Evolutionary conservation across 2,329 filamentous ascomycete genomes (phyloP), one percentile per base, ranked within the genome.

Genomic region (Ramularia endophylla): DNA sequence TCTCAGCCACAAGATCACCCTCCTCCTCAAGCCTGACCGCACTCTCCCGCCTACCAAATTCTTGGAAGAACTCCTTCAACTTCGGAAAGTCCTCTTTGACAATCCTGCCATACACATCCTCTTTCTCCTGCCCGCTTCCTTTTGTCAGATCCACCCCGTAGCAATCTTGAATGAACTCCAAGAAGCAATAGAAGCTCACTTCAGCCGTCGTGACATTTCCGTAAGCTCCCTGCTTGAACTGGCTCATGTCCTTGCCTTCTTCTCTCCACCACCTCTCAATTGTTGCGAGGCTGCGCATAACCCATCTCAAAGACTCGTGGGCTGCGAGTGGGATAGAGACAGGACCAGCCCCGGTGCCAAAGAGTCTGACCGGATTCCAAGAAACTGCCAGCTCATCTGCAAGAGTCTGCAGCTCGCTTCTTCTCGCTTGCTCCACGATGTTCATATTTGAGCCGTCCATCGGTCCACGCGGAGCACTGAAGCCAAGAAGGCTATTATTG

Each of bases 71-170:
- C 36, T 47, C 37, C 17, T 17, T 27, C 15, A 47, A 29, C 36
- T 47, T 44, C 3, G 40, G 44, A 20, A 44, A 47, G 13, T 36
- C 33, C 19, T 47, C 44, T 17, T 38, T 36, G 4, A 47, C 41
- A 3, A 41, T 37, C 8, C 44, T 19, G 1, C 41, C 38, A 34
- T 41, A 47, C 9, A 44, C 40, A 40, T 44, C 41, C 22, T 29
- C 13, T 2, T 44, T 38, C 1, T 40, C n/a, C 8, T 47, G 37
- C 8, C 41, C 41, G 22, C 37, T 44, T 12, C 44, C 41, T 8
- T 38, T 28, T 8, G 41, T 44, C 41, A 44, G 35, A 29, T 47
- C 41, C 3, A 47, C 44, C 2, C 36, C 41, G 35, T 47, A 44
- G 28, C 44, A 47, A 19, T 47, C 40, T 3, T 44, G 22, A 4